These are phyloP conservation scores for Debaryomyces robertsiae DNA, from an alignment of 1,139 yeast species.

Conservation along the genomic window DNA sequence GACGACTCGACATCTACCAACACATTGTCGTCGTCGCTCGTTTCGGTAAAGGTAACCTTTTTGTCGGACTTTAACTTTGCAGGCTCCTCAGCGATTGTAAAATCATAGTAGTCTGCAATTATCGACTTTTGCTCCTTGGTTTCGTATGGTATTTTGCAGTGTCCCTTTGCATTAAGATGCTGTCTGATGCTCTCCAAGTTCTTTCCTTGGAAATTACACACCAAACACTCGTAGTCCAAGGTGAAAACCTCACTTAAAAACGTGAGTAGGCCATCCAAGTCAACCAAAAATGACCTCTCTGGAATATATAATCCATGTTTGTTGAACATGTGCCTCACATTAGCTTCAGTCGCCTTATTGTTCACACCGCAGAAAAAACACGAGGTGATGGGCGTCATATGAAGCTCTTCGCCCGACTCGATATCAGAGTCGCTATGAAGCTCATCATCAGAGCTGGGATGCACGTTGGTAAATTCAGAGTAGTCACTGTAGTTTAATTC, in stretches of 20 bases:
- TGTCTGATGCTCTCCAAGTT: conserved; percentile 54
- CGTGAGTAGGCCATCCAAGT: conserved; percentile 47
- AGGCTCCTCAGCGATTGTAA: conserved; percentile 24
- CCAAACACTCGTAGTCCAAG: conserved; percentile 51
- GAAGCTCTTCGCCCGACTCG: conserved; percentile 26
- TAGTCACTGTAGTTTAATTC: conserved; percentile 50
- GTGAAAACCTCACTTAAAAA: conserved; percentile 47
- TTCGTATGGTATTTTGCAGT: conserved; percentile 57
- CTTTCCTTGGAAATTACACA: conserved; percentile 56
- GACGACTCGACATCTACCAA: conserved; percentile 23
- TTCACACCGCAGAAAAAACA: conserved; percentile 48
- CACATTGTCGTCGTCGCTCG: conserved; percentile 20
- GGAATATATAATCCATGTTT: conserved; percentile 56
- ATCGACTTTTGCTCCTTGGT: conserved; percentile 43
- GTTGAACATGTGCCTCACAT: conserved; percentile 50
- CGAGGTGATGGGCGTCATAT: conserved; percentile 34
- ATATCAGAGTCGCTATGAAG: conserved; percentile 25
- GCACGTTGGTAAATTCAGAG: conserved; percentile 41
- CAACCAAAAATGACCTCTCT: conserved; percentile 42
- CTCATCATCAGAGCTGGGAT: conserved; percentile 21
- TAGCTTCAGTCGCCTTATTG: conserved; percentile 42
- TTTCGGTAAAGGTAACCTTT: conserved; percentile 26
- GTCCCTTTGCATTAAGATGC: conserved; percentile 55
- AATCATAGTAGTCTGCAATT: conserved; percentile 48
- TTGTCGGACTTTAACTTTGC: conserved; percentile 17